Conservation (phyloP, 1,284 basidiomycete genomes). For the Melampsora americana region DNA sequence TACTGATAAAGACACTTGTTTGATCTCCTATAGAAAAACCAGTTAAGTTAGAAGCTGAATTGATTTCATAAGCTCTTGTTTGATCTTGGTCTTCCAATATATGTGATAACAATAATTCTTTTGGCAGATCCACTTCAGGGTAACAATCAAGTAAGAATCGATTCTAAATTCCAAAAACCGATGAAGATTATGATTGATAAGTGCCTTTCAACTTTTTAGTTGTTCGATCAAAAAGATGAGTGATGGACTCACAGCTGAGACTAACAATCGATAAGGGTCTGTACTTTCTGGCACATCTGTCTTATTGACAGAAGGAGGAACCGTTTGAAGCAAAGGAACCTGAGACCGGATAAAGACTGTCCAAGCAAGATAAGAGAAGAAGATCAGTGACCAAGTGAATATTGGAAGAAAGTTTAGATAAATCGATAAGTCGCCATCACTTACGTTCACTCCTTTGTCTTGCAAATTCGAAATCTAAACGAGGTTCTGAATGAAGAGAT, state of each 20-base stretch:
- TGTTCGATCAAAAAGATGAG: not conserved
- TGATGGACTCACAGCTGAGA: slow-evolving; percentile 3
- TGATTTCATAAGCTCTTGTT: not conserved
- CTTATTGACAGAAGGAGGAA: not conserved
- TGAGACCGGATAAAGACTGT: not conserved
- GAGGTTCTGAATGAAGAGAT: not conserved
- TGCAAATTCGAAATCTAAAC: slow-evolving; percentile 31
- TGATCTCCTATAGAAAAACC: slow-evolving; percentile 5
- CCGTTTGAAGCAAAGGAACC: not conserved
- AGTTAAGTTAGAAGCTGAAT: slow-evolving; percentile 5
- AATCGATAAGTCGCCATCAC: not conserved
- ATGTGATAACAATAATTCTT: slow-evolving; percentile 14
- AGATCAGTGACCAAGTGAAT: not conserved
- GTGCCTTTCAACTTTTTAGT: not conserved
- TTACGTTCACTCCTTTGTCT: slow-evolving; percentile 11
- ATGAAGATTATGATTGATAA: not conserved
- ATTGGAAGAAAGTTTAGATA: not conserved
- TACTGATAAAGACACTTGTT: slow-evolving; percentile 1
- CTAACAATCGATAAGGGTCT: not conserved
- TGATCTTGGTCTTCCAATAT: slow-evolving; percentile 30
- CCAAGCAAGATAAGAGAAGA: not conserved
- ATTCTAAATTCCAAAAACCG: not conserved
- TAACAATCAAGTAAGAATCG: slow-evolving; percentile 13
- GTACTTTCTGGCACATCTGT: not conserved
- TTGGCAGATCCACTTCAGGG: slow-evolving; percentile 24